Evolutionary conservation across 2,329 filamentous ascomycete species (phyloP).

Genomic region (Penicillium oxalicum): DNA sequence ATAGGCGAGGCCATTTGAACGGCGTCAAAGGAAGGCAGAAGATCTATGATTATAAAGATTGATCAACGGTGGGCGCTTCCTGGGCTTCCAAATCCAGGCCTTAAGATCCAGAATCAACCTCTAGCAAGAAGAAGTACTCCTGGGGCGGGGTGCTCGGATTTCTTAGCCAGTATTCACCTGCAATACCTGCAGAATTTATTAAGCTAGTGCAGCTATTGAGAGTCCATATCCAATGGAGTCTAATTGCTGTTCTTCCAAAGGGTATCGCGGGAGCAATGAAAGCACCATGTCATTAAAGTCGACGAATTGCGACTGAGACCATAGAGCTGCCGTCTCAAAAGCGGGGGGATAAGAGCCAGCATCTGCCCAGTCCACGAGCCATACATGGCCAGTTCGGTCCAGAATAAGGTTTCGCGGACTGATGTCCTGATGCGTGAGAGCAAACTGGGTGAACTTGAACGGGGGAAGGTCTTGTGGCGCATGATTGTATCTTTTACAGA

Average conservation of each 20-base stretch:
- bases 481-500: slow-evolving; percentile 12
- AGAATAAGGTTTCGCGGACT: slow-evolving; percentile 19
- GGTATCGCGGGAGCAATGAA: slow-evolving; percentile 14
- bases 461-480: slow-evolving; percentile 11
- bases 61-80: too few species aligned
- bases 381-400: slow-evolving; percentile 5
- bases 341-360: slow-evolving; percentile 20
- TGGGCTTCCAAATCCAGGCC: too few species aligned
- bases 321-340: slow-evolving; percentile 17
- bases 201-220: slow-evolving; percentile 15
- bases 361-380: slow-evolving; percentile 11
- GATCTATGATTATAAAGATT: too few species aligned
- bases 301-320: slow-evolving; percentile 11
- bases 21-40: too few species aligned
- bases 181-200: neutral
- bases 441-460: slow-evolving; percentile 15
- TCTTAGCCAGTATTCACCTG: too few species aligned
- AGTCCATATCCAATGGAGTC: slow-evolving; percentile 19
- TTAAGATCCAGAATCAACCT: too few species aligned
- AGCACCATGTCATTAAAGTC: slow-evolving; percentile 18
- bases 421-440: slow-evolving; percentile 15
- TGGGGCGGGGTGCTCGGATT: too few species aligned
- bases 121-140: too few species aligned
- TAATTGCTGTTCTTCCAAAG: slow-evolving; percentile 15
- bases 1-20: too few species aligned